phyloP scores from a whole-genome alignment of 2,329 filamentous ascomycete genomes.

The Hypocrella siamensis region DNA sequence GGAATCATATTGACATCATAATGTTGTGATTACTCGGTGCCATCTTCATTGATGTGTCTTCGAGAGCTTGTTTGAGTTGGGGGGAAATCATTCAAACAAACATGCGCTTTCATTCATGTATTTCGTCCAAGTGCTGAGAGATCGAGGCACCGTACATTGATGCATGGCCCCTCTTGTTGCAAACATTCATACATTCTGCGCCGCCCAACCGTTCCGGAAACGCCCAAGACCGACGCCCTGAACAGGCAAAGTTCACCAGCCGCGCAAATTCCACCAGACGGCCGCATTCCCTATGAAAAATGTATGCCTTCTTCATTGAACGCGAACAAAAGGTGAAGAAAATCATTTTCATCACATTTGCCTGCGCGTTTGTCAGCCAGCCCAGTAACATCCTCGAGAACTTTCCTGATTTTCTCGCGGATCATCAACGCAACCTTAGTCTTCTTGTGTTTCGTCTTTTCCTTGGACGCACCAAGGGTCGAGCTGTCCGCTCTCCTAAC shows the following conservation, averaged over 20 bases:
- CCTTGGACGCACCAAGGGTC: slow-evolving; percentile 30
- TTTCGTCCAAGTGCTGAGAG: no score
- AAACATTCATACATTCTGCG: no score
- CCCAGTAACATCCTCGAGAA: slow-evolving; percentile 66
- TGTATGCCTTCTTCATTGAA: slow-evolving; percentile 92
- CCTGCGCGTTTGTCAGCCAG: slow-evolving; percentile 69
- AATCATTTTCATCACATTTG: slow-evolving; percentile 87
- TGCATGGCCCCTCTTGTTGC: no score
- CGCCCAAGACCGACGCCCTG: no score
- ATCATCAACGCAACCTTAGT: slow-evolving; percentile 70
- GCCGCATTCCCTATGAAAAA: slow-evolving; percentile 44
- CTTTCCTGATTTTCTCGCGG: slow-evolving; percentile 72
- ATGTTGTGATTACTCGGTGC: no score
- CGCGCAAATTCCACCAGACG: not conserved
- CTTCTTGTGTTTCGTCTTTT: slow-evolving; percentile 57
- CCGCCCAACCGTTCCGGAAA: no score
- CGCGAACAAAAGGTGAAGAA: slow-evolving; percentile 61
- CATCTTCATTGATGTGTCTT: no score
- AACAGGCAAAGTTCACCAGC: not conserved
- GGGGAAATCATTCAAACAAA: no score
- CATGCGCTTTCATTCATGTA: no score
- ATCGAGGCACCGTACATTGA: no score
- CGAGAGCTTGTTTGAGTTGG: no score
- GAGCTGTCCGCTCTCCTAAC: slow-evolving; percentile 50
- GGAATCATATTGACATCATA: no score